Percentiles rank a stretch among this genome's conserved stretches.
Evolutionary conservation across 352 stramenopile species (phyloP).

Genomic region (Saprolegnia parasitica): DNA sequence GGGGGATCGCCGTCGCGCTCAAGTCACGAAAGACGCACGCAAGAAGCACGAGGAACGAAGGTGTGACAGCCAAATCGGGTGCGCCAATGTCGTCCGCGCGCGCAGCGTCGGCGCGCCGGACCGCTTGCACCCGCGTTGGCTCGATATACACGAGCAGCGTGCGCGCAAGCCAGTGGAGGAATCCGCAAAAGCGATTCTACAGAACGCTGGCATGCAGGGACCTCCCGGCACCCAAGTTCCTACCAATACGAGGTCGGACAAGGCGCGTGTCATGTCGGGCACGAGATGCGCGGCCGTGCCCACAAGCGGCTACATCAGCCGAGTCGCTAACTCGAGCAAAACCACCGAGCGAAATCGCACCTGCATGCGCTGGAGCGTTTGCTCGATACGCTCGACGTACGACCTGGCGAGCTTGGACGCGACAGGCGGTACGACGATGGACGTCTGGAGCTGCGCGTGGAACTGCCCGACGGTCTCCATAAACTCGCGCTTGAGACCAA

Average conservation of each 20-base stretch:
- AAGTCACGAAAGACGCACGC: conserved; percentile 65
- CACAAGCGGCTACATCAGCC: conserved; percentile 40
- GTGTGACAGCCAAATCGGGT: conserved; percentile 56
- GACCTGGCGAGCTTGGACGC: conserved; percentile 48
- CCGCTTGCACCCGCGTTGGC: conserved; percentile 47
- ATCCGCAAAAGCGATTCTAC: conserved; percentile 70
- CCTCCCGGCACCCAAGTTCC: background rate
- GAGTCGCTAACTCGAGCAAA: background rate
- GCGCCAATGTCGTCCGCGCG: conserved; percentile 36
- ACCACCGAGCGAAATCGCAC: background rate
- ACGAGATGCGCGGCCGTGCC: conserved; percentile 60
- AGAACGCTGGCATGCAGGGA: conserved; percentile 2
- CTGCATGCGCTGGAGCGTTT: conserved; percentile 73
- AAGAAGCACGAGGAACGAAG: conserved; percentile 66
- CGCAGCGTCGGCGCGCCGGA: conserved; percentile 20
- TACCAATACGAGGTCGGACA: conserved; percentile 77
- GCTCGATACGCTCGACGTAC: conserved; percentile 73
- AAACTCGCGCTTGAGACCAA: conserved; percentile 51
- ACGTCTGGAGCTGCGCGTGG: conserved; percentile 4
- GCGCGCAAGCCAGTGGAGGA: conserved; percentile 76
- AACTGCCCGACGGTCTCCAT: conserved; percentile 47
- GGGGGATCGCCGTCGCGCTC: conserved; percentile 52
- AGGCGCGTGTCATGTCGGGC: conserved; percentile 61
- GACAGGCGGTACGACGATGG: conserved; percentile 41
- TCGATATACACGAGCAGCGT: conserved; percentile 64